Evolutionary conservation across 805 yeast genomes (phyloP).

Genomic region (Candida endomychidarum): DNA sequence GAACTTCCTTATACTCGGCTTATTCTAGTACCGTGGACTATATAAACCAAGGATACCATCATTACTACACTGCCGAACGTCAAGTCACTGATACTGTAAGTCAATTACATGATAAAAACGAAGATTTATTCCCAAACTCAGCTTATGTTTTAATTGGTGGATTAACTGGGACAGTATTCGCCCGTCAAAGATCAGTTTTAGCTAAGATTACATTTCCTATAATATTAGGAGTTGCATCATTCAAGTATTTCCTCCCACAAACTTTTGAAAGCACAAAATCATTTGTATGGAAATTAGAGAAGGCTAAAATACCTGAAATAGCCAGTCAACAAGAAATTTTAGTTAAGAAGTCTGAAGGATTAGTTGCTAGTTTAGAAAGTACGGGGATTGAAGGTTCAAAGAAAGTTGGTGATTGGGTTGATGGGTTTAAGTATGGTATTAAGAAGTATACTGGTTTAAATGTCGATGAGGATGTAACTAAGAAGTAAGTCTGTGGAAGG

Average conservation of each 20-base stretch:
- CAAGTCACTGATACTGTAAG: constrained; percentile 62
- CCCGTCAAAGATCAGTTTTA: constrained; percentile 63
- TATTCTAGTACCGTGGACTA: constrained; percentile 27
- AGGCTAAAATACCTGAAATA: constrained; percentile 57
- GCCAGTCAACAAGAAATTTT: constrained; percentile 61
- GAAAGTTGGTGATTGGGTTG: constrained; percentile 35
- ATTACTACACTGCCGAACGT: constrained; percentile 60
- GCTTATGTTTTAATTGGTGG: constrained; percentile 68
- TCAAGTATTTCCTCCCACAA: constrained; percentile 67
- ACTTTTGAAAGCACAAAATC: constrained; percentile 63
- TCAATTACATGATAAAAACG: constrained; percentile 59
- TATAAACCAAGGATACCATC: constrained; percentile 48
- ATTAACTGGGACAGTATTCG: constrained; percentile 68
- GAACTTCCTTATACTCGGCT: constrained; percentile 30
- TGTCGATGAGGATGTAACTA: constrained; percentile 57
- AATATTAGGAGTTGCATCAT: constrained; percentile 60
- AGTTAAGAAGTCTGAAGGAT: constrained; percentile 43
- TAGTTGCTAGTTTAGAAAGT: constrained; percentile 45
- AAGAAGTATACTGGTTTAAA: constrained; percentile 67
- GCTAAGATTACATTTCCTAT: constrained; percentile 59
- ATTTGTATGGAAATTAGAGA: constrained; percentile 61
- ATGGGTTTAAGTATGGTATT: constrained; percentile 42
- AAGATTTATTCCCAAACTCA: constrained; percentile 70
- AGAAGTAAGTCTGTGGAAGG: too few relatives aligned
- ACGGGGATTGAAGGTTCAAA: constrained; percentile 40